Evolutionary conservation across 176 grass and related monocot genomes (phyloP).

Genomic region (Aegilops umbellulata): DNA sequence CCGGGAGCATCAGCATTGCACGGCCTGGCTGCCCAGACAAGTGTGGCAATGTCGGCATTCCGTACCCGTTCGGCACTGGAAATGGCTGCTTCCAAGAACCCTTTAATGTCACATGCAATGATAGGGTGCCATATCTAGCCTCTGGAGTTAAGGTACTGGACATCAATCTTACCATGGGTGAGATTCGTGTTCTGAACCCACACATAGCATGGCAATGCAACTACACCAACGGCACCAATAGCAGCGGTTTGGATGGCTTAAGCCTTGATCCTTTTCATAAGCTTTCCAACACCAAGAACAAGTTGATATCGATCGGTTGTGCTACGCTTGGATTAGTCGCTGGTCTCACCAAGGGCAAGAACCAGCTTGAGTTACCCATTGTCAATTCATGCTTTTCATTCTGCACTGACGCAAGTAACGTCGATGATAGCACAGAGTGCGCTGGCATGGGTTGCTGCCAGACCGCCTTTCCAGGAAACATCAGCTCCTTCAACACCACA

Average conservation of each 20-base stretch:
- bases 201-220: background rate
- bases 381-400: background rate
- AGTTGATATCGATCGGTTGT: background rate
- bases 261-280: background rate
- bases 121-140: background rate
- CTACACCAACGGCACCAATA: background rate
- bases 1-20: background rate
- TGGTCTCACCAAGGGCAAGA: fast-evolving
- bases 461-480: background rate
- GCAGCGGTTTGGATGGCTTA: fast-evolving
- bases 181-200: background rate
- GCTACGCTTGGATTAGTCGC: background rate
- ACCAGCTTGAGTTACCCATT: background rate
- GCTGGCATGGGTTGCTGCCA: background rate
- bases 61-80: background rate
- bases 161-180: background rate
- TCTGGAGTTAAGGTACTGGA: background rate
- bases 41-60: background rate
- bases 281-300: background rate
- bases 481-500: background rate
- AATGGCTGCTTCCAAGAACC: background rate
- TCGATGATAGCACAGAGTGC: background rate
- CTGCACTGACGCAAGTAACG: background rate
- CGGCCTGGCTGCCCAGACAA: background rate
- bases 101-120: background rate